Evolutionary conservation across 495 filamentous ascomycete species (phyloP).

Genomic region (Glutinoglossum americanum): DNA sequence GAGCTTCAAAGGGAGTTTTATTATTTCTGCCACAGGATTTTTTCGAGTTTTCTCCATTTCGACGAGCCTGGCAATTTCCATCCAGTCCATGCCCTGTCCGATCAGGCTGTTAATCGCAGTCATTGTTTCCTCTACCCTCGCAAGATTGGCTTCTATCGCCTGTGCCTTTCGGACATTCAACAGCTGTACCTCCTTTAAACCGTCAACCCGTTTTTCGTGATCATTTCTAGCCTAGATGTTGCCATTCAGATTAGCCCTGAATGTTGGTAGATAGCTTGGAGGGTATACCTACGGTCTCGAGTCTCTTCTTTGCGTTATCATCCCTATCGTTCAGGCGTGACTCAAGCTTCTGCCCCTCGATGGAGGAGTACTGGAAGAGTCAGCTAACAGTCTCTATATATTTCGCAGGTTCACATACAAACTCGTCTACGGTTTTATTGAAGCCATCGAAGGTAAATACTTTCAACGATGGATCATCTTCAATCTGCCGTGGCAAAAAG

Average conservation of each 20-base stretch:
- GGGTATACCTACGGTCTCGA: slow-evolving; percentile 31
- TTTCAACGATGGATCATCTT: slow-evolving; percentile 34
- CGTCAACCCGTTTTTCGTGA: slow-evolving; percentile 64
- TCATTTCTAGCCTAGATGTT: slow-evolving; percentile 37
- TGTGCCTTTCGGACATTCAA: slow-evolving; percentile 73
- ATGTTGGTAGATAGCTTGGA: not conserved
- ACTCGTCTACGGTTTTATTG: slow-evolving; percentile 87
- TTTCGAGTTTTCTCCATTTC: slow-evolving; percentile 59
- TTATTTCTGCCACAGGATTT: slow-evolving; percentile 72
- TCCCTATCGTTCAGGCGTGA: slow-evolving; percentile 64
- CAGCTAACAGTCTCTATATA: not conserved
- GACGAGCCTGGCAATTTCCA: slow-evolving; percentile 67
- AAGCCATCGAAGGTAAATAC: slow-evolving; percentile 62
- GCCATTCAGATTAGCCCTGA: not conserved
- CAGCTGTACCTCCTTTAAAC: slow-evolving; percentile 54
- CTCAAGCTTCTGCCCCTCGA: slow-evolving; percentile 83
- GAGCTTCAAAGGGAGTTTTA: slow-evolving; percentile 73
- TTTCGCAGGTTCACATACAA: slow-evolving; percentile 15
- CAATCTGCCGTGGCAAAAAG: slow-evolving; percentile 71
- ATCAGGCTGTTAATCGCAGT: slow-evolving; percentile 76
- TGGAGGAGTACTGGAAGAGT: slow-evolving; percentile 45
- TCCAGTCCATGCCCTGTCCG: slow-evolving; percentile 91
- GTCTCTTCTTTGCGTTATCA: slow-evolving; percentile 53
- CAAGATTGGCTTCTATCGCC: slow-evolving; percentile 72
- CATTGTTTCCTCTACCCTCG: slow-evolving; percentile 78